These are phyloP conservation scores for Lichtheimia ornata DNA, from an alignment of 371 early-diverging fungal genomes.

Conservation along the genomic window DNA sequence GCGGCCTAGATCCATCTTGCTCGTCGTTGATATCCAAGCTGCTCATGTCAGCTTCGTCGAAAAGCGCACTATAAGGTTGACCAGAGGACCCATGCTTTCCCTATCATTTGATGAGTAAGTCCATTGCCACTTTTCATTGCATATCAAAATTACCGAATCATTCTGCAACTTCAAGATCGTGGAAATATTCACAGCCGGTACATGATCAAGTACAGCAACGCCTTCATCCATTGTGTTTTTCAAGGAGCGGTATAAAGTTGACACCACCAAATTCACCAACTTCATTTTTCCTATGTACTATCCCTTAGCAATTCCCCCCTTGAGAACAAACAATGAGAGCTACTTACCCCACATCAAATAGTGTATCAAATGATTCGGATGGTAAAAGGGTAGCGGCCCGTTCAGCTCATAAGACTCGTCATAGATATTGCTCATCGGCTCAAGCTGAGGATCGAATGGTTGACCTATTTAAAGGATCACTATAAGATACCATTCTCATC, in stretches of 20 bases:
- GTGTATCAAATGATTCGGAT: constrained; percentile 74
- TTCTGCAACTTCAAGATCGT: constrained; percentile 55
- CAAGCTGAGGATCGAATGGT: constrained; percentile 29
- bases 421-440: constrained; percentile 55
- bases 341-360: constrained; percentile 77
- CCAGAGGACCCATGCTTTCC: constrained; percentile 2
- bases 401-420: constrained; percentile 57
- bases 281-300: constrained; percentile 63
- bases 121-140: not conserved
- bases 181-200: constrained; percentile 54
- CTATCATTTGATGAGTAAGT: not conserved
- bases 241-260: constrained; percentile 52
- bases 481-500: not conserved
- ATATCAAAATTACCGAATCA: constrained; percentile 15
- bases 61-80: constrained; percentile 30
- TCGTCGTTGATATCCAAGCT: constrained; percentile 18
- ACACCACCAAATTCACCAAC: constrained; percentile 60
- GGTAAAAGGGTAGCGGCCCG: constrained; percentile 74
- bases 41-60: constrained; percentile 21
- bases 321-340: constrained; percentile 1
- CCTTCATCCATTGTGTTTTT: constrained; percentile 50
- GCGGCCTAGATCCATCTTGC: constrained; percentile 28
- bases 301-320: not conserved
- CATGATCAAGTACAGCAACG: constrained; percentile 35
- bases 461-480: constrained; percentile 11